A percentile compares a stretch with the other conserved stretches of the same genome.
Evolutionary conservation across 169 alveolate species (phyloP).

Genomic region (Plasmodium vivax): DNA sequence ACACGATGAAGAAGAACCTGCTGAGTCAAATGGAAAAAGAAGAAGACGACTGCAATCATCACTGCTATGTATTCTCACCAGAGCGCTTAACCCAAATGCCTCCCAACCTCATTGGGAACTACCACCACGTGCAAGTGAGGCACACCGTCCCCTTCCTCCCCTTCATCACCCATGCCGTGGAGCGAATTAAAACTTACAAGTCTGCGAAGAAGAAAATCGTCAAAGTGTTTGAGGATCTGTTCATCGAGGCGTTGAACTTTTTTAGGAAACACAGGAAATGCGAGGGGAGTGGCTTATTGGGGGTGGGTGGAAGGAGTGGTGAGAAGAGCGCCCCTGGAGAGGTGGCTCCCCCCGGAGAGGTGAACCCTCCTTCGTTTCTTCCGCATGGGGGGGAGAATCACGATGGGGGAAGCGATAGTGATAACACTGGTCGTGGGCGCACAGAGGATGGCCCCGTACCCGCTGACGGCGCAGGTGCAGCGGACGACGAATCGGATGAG

Average conservation of each 20-base stretch:
- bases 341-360: not conserved
- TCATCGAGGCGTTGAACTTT: slow-evolving; percentile 39
- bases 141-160: slow-evolving; percentile 27
- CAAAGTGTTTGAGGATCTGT: slow-evolving; percentile 19
- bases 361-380: not conserved
- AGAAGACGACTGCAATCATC: not conserved
- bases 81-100: slow-evolving; percentile 2
- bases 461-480: not conserved
- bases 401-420: not conserved
- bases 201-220: slow-evolving; percentile 22
- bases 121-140: slow-evolving; percentile 11
- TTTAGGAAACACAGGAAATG: not conserved
- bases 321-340: not conserved
- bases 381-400: not conserved
- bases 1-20: slow-evolving; percentile 25
- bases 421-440: not conserved
- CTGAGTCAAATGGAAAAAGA: slow-evolving; percentile 23
- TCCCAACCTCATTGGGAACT: slow-evolving; percentile 23
- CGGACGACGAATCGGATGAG: not conserved
- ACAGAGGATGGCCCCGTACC: not conserved
- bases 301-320: not conserved
- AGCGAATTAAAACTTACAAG: slow-evolving; percentile 16
- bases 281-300: not conserved
- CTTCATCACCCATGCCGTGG: slow-evolving; percentile 18
- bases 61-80: slow-evolving; percentile 11